Conservation (phyloP, 192 early-diverging fungal species). For the Podochytrium sp. region DNA sequence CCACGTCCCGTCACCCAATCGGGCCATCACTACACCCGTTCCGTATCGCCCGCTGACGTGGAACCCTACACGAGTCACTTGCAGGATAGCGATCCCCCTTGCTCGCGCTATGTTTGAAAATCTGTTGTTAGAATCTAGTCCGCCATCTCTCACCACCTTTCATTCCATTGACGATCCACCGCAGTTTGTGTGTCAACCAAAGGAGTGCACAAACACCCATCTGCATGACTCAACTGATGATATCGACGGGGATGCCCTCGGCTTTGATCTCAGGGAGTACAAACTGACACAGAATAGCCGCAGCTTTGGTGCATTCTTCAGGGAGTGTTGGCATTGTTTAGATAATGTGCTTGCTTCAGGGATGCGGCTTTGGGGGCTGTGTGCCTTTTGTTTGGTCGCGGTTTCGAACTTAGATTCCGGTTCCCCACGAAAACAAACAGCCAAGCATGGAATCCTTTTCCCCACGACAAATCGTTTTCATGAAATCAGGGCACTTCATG, state of each 20-base stretch:
- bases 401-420: too few species aligned
- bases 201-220: too few species aligned
- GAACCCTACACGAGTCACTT: conserved; percentile 88
- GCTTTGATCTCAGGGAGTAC: not conserved
- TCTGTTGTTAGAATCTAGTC: not conserved
- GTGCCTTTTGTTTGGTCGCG: too few species aligned
- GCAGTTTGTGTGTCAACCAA: too few species aligned
- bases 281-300: not conserved
- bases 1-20: conserved; percentile 72
- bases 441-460: too few species aligned
- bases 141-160: not conserved
- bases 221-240: too few species aligned
- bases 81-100: conserved; percentile 86
- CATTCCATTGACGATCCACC: too few species aligned
- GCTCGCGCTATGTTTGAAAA: conserved; percentile 33
- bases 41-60: conserved; percentile 81
- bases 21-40: conserved; percentile 89
- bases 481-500: too few species aligned
- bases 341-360: too few species aligned
- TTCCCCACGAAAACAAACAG: too few species aligned
- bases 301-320: not conserved
- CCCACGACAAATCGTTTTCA: too few species aligned
- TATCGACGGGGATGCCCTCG: not conserved
- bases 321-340: not conserved
- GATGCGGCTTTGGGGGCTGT: too few species aligned